These are phyloP conservation scores for Solidago caesia DNA, from an alignment of 129 eudicot genomes.

Conservation along the genomic window DNA sequence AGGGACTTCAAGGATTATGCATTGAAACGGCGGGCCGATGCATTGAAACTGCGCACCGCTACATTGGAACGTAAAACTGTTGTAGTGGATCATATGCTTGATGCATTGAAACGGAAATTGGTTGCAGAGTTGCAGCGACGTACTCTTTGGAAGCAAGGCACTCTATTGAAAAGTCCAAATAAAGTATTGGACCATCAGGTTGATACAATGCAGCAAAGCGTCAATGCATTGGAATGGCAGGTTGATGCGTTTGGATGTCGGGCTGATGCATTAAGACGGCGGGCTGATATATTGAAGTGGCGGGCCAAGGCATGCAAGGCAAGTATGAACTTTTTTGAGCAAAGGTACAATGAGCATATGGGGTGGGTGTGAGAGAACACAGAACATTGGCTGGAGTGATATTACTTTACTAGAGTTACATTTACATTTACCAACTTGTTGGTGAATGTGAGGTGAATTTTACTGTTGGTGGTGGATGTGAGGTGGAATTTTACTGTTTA, in stretches of 20 bases:
- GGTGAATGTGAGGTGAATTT: too few species aligned
- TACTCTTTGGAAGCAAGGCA: too few species aligned
- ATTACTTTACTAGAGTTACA: too few species aligned
- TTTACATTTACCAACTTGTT: too few species aligned
- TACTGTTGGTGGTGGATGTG: too few species aligned
- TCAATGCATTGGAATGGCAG: background rate
- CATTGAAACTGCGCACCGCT: background rate
- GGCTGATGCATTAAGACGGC: background rate
- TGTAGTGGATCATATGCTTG: background rate
- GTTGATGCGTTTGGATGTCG: background rate
- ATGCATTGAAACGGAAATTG: background rate
- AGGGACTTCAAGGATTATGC: background rate
- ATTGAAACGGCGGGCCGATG: background rate
- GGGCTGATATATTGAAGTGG: background rate
- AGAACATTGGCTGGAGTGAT: too few species aligned
- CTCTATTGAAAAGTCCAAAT: background rate
- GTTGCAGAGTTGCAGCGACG: too few species aligned
- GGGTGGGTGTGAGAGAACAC: background rate
- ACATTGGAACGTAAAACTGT: background rate
- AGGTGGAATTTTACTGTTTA: too few species aligned
- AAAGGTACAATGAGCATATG: conserved; percentile 1
- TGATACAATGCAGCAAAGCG: background rate
- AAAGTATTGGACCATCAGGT: background rate
- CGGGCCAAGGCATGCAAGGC: conserved; percentile 6
- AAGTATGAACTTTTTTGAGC: background rate